These are phyloP conservation scores for Helotiales sp. DNA, from an alignment of 2,329 filamentous ascomycete species.

Conservation along the genomic window DNA sequence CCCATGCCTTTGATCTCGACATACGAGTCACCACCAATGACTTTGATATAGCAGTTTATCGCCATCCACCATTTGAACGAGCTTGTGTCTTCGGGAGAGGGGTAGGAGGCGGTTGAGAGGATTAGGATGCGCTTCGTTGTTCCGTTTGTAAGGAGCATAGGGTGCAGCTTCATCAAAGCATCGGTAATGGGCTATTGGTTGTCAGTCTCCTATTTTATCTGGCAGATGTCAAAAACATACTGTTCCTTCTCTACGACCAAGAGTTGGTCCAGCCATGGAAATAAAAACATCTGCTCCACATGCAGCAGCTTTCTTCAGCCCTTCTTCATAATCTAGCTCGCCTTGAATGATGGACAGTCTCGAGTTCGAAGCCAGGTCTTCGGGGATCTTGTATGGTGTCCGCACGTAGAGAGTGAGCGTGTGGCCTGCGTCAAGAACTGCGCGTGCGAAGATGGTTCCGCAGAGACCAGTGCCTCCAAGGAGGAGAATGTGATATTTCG, in stretches of 20 bases:
- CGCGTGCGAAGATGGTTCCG: constrained; percentile 25
- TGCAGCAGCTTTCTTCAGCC: constrained; percentile 23
- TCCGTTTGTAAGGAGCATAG: constrained; percentile 20
- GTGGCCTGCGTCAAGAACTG: constrained; percentile 27
- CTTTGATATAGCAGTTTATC: constrained; percentile 26
- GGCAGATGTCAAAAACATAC: constrained; percentile 7
- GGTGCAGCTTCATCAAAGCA: constrained; percentile 26
- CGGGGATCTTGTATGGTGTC: constrained; percentile 27
- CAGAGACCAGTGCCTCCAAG: constrained; percentile 26
- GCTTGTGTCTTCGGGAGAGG: constrained; percentile 21
- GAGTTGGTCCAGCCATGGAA: constrained; percentile 27
- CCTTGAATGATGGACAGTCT: constrained; percentile 25
- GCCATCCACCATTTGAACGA: constrained; percentile 25
- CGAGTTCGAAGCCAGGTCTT: constrained; percentile 23
- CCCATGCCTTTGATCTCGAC: constrained; percentile 24
- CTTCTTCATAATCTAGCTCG: constrained; percentile 21
- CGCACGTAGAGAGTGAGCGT: constrained; percentile 27
- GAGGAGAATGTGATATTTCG: constrained; percentile 26
- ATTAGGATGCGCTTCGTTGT: constrained; percentile 23
- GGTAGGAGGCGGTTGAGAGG: constrained; percentile 29
- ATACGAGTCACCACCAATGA: constrained; percentile 26
- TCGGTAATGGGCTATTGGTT: constrained; percentile 23
- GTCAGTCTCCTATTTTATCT: no score
- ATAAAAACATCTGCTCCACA: constrained; percentile 27
- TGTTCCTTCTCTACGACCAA: constrained; percentile 22